These are phyloP conservation scores for Cornus suecica DNA, from an alignment of 148 eudicot species.

Conservation along the genomic window DNA sequence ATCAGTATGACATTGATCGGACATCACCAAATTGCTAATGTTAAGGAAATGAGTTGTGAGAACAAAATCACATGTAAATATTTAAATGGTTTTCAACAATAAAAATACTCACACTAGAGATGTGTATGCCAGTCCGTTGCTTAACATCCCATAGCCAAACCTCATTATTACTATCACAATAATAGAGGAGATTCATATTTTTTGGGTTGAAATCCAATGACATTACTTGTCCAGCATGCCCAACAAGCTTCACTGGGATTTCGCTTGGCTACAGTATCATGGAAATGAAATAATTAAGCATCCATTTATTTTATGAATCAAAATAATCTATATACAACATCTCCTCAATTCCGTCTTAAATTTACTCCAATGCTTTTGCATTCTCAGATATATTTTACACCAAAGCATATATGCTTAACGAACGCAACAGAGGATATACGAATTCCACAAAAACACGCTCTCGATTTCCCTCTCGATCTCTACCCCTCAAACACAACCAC, in stretches of 20 bases:
- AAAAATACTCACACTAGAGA: conserved; percentile 32
- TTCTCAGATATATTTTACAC: not conserved
- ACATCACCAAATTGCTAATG: not conserved
- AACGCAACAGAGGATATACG: too few species aligned
- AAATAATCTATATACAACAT: not conserved
- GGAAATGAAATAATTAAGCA: not conserved
- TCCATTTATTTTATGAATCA: not conserved
- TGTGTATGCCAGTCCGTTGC: conserved; percentile 22
- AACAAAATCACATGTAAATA: not conserved
- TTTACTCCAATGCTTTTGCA: not conserved
- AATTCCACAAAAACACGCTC: too few species aligned
- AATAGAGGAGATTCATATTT: conserved; percentile 43
- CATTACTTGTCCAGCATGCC: conserved; percentile 39
- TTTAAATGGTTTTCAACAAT: not conserved
- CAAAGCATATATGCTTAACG: not conserved
- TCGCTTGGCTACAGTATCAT: conserved; percentile 25
- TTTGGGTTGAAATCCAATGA: conserved; percentile 58
- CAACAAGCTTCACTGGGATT: conserved; percentile 22
- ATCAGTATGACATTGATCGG: too few species aligned
- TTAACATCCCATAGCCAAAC: conserved; percentile 39
- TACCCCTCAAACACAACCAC: too few species aligned
- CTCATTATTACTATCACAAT: conserved; percentile 45
- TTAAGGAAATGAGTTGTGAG: not conserved
- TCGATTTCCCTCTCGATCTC: too few species aligned
- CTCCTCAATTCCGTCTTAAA: not conserved